Evolutionary conservation across 352 stramenopile genomes (phyloP).

Genomic region (Pythium volutum): DNA sequence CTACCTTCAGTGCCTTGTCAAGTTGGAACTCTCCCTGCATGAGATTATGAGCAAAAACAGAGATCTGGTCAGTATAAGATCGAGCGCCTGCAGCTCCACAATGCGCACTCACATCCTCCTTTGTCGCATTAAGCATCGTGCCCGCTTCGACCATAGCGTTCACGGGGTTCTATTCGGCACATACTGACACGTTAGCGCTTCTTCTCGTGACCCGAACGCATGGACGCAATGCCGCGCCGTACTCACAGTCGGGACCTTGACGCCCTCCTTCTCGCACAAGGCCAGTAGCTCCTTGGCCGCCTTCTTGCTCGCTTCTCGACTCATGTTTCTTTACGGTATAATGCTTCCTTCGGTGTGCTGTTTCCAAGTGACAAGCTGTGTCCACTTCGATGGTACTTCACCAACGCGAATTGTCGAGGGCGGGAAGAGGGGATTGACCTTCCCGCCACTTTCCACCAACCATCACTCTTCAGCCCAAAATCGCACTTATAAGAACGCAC

Average conservation of each 20-base stretch:
- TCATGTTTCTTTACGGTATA: constrained; percentile 19
- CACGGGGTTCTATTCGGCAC: constrained; percentile 41
- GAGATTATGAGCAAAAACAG: neutral
- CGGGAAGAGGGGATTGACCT: neutral
- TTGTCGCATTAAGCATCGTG: constrained; percentile 85
- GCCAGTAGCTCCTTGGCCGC: constrained; percentile 78
- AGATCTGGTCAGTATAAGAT: neutral
- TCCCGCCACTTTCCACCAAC: constrained; percentile 17
- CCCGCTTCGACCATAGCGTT: constrained; percentile 82
- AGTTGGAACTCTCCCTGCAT: constrained; percentile 68
- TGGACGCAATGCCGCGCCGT: neutral
- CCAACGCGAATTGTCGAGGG: neutral
- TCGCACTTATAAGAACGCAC: neutral
- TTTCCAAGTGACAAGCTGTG: neutral
- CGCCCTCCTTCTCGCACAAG: constrained; percentile 69
- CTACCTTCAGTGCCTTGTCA: constrained; percentile 60
- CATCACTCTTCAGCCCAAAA: neutral
- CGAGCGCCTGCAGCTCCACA: neutral
- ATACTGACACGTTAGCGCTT: neutral
- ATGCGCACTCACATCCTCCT: constrained; percentile 51
- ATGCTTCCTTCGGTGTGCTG: neutral
- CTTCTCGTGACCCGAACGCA: neutral
- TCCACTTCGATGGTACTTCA: neutral
- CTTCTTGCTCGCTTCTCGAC: constrained; percentile 47
- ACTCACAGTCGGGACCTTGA: constrained; percentile 79